A percentile compares a stretch with the other conserved stretches of the same genome.
Evolutionary conservation across 164 flowering plant species (phyloP).

Genomic region (Akebia trifoliata): DNA sequence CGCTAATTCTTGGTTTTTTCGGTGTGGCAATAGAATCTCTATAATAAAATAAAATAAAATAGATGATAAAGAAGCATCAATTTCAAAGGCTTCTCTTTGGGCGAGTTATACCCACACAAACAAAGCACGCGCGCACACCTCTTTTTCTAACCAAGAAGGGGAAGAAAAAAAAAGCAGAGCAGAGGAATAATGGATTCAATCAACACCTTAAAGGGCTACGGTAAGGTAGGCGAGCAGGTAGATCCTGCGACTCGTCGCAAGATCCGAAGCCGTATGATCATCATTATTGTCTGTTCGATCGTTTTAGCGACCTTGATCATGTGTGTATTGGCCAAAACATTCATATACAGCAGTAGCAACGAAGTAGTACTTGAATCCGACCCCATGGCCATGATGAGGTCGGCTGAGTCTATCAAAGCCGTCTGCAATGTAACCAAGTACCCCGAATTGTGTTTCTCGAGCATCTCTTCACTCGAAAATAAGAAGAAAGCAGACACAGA

Average conservation of each 20-base stretch:
- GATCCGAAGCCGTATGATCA: conserved; percentile 40
- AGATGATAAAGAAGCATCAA: no score
- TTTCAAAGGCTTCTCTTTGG: no score
- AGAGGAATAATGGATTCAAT: conserved; percentile 29
- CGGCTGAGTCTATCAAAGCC: conserved; percentile 18
- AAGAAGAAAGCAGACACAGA: conserved; percentile 25
- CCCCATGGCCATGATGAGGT: not conserved
- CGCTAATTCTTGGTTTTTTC: no score
- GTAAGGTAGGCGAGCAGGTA: conserved; percentile 40
- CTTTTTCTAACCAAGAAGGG: no score
- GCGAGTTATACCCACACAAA: no score
- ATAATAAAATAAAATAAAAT: no score
- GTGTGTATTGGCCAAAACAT: conserved; percentile 18
- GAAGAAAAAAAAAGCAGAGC: not conserved
- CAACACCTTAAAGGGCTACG: conserved; percentile 61
- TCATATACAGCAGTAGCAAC: conserved; percentile 28
- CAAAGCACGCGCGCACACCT: no score
- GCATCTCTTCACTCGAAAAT: conserved; percentile 20
- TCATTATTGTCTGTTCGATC: conserved; percentile 37
- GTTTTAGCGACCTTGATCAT: conserved; percentile 34
- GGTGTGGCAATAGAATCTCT: no score
- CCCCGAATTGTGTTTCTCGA: conserved; percentile 40
- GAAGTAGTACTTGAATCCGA: not conserved
- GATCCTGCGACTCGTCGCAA: conserved; percentile 34
- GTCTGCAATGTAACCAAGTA: conserved; percentile 41